These are phyloP conservation scores for Geranium brycei DNA, from an alignment of 345 rosid species.

Conservation along the genomic window DNA sequence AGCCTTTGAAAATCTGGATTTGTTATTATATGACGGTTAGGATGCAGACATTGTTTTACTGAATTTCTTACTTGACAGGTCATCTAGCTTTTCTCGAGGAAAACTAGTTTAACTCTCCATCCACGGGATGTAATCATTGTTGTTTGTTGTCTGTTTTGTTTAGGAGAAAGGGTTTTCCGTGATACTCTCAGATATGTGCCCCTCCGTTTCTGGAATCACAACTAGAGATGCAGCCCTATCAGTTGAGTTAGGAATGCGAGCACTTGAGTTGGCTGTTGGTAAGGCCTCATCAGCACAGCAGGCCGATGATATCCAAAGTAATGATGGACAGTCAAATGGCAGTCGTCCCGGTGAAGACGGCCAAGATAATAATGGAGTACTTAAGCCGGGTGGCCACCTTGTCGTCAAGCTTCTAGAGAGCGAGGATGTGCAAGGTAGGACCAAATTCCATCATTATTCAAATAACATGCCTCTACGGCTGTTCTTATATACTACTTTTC, in stretches of 20 bases:
- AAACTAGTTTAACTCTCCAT: too few relatives aligned
- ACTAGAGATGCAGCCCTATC: constrained; percentile 76
- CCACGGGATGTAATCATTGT: background rate
- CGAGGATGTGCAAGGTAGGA: constrained; percentile 62
- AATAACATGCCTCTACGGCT: background rate
- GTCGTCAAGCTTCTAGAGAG: constrained; percentile 87
- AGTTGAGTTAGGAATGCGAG: constrained; percentile 75
- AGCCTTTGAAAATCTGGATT: too few relatives aligned
- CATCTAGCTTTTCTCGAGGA: too few relatives aligned
- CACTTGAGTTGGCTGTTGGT: constrained; percentile 76
- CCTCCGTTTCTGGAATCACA: constrained; percentile 69
- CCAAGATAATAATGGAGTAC: constrained; percentile 33
- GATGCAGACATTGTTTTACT: background rate
- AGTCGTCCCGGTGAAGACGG: background rate
- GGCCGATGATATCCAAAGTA: constrained; percentile 12
- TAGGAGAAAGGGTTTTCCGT: constrained; percentile 74
- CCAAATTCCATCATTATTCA: background rate
- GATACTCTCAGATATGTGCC: constrained; percentile 88
- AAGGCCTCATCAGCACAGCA: constrained; percentile 22
- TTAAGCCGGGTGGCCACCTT: constrained; percentile 63
- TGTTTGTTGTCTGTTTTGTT: constrained; percentile 14
- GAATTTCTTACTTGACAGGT: background rate
- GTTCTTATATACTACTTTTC: constrained; percentile 3
- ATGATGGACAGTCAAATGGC: background rate
- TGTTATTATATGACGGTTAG: background rate